Evolutionary conservation across 306 rosid genomes (phyloP).

Genomic region (Fragaria vesca): DNA sequence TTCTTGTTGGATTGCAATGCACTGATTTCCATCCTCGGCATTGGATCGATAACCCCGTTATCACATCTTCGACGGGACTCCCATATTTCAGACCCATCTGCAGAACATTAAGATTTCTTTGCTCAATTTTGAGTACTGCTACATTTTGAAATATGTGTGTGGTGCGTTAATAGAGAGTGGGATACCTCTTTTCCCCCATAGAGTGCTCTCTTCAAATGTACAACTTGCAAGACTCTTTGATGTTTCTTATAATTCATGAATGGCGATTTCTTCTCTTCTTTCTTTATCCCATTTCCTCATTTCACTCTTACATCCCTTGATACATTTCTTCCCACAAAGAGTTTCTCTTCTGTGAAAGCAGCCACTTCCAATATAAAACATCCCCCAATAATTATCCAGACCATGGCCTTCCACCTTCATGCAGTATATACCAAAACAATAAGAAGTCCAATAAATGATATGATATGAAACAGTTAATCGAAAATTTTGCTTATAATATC

Average conservation of each 20-base stretch:
- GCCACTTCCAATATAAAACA: conserved; percentile 62
- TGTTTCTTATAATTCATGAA: conserved; percentile 41
- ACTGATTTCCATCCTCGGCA: conserved; percentile 61
- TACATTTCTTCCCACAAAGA: conserved; percentile 57
- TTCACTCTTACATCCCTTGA: conserved; percentile 28
- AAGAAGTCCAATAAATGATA: too few relatives aligned
- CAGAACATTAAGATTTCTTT: not conserved
- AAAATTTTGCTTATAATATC: not conserved
- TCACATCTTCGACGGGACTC: conserved; percentile 64
- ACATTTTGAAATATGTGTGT: too few relatives aligned
- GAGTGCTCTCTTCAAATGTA: conserved; percentile 58
- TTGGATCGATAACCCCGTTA: conserved; percentile 58
- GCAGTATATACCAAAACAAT: not conserved
- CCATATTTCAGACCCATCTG: conserved; percentile 65
- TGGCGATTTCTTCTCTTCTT: conserved; percentile 37
- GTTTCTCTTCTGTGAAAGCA: conserved; percentile 73
- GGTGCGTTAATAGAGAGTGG: not conserved
- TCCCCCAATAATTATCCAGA: conserved; percentile 60
- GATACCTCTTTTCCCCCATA: conserved; percentile 70
- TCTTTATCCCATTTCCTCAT: conserved; percentile 21
- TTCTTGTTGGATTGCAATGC: conserved; percentile 52
- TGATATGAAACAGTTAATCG: too few relatives aligned
- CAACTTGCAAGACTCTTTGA: conserved; percentile 60
- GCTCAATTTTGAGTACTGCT: too few relatives aligned
- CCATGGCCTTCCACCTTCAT: conserved; percentile 61